Conservation (phyloP, 371 early-diverging fungal genomes). For the Mycotypha africana region DNA sequence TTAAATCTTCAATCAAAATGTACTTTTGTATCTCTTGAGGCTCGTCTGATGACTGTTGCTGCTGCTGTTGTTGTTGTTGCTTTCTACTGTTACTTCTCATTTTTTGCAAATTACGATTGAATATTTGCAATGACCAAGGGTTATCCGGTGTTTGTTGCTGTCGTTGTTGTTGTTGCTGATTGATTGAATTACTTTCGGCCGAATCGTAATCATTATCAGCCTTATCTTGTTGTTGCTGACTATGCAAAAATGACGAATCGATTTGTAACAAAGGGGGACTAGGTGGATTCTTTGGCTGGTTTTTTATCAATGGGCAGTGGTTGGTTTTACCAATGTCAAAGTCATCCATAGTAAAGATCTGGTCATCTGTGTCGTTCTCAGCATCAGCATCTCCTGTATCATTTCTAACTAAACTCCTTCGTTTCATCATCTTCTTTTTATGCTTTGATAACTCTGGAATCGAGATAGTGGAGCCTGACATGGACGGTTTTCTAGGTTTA, state of each 20-base stretch:
- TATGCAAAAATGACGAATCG: conserved; percentile 17
- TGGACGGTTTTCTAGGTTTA: conserved; percentile 8
- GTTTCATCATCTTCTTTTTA: background rate
- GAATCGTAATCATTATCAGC: background rate
- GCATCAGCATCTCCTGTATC: background rate
- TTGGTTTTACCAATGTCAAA: conserved; percentile 3
- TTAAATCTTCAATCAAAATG: conserved; percentile 75
- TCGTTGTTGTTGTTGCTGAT: conserved; percentile 2
- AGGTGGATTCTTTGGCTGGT: background rate
- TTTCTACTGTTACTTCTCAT: conserved; percentile 14
- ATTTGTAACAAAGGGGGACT: conserved; percentile 5
- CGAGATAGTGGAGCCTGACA: background rate
- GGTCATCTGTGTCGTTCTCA: conserved; percentile 1
- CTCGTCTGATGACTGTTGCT: background rate
- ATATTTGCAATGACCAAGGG: conserved; percentile 39
- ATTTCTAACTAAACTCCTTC: too few species aligned
- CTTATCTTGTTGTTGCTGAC: too few species aligned
- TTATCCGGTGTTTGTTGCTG: conserved; percentile 4
- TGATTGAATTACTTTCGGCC: background rate
- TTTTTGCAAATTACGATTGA: conserved; percentile 29
- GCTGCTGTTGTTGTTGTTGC: background rate
- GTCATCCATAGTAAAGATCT: conserved; percentile 24
- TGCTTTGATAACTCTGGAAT: background rate
- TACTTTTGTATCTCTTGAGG: conserved; percentile 68
- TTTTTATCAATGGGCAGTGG: too few species aligned